Conservation (phyloP, 176 grass and related monocot genomes). For the Eremochloa ophiuroides region DNA sequence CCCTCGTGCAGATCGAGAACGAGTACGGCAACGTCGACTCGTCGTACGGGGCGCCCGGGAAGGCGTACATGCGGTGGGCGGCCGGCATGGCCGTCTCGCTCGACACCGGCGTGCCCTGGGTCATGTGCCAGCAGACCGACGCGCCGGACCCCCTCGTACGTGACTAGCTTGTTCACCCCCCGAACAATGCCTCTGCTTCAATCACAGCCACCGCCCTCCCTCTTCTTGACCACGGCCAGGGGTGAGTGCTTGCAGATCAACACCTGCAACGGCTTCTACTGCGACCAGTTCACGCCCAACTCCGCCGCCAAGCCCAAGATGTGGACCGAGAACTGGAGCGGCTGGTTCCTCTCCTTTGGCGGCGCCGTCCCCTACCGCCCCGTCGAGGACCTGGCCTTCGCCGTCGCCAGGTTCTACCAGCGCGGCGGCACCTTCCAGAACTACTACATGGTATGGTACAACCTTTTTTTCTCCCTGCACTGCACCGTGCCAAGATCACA, state of each 20-base stretch:
- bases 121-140: conserved; percentile 97
- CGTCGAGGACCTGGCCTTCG: conserved; percentile 83
- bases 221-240: background rate
- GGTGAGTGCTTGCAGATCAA: conserved; percentile 60
- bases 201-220: no score
- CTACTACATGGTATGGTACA: conserved; percentile 99
- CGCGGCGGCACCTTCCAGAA: conserved; percentile 98
- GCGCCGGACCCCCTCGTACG: conserved; percentile 79
- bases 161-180: background rate
- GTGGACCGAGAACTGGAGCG: conserved; percentile 96
- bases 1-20: conserved; percentile 84
- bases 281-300: conserved; percentile 89
- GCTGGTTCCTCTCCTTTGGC: conserved; percentile 96
- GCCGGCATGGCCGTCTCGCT: conserved; percentile 91
- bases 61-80: conserved; percentile 82
- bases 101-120: conserved; percentile 95
- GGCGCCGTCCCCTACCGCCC: conserved; percentile 84
- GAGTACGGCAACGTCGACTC: conserved; percentile 89
- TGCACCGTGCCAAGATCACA: background rate
- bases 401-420: conserved; percentile 92
- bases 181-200: background rate
- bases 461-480: no score
- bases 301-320: conserved; percentile 76
- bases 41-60: conserved; percentile 52
- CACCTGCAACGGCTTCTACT: conserved; percentile 99